Evolutionary conservation across 305 asterid species (phyloP), one percentile per base, ranked within the genome.

Genomic region (Salvia sclarea): DNA sequence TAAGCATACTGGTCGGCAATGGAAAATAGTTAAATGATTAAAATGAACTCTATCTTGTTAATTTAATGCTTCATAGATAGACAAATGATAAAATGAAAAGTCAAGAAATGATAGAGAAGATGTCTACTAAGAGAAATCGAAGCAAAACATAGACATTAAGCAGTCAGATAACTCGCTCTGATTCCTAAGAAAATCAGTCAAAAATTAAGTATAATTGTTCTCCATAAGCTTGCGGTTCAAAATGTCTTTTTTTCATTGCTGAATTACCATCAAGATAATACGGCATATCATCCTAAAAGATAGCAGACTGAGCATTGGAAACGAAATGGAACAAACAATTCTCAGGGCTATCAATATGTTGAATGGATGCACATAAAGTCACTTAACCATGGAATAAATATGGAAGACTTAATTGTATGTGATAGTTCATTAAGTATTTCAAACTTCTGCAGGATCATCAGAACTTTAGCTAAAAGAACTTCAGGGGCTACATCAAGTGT

Each of bases 141-240:
- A 61, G 59, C 6, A 33, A 35, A 66, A 20, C 22, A 64, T 45
- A 54, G 13, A 41, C 22, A 43, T 20, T 3, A 52, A 64, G 60
- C 47, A 49, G 22, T 37, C 53, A 14, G 13, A 21, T 59, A 56
- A 69, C 37, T 21, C 43, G 52, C 28, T 60, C 52, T 14, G 45
- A 61, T 40, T 63, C 60, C 30, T 71, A 41, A 66, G 58, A 61
- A 61, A 30, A 67, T 48, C 25, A 53, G 47, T 61, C 49, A 58
- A 30, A 54, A 52, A 44, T 59, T 30, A 55, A 54, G 28, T 16
- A 31, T 16, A 24, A 13, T 22, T 12, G n/a, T 14, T 68, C 55
- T 40, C 61, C 45, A 53, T 40, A 47, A 16, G 18, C 40, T 52
- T 13, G 60, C 43, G 6, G 35, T 65, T 50, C 38, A 48, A 24